Base-by-base conservation (phyloP, 176 grass and related monocot species). In the Elaeis guineensis region DNA sequence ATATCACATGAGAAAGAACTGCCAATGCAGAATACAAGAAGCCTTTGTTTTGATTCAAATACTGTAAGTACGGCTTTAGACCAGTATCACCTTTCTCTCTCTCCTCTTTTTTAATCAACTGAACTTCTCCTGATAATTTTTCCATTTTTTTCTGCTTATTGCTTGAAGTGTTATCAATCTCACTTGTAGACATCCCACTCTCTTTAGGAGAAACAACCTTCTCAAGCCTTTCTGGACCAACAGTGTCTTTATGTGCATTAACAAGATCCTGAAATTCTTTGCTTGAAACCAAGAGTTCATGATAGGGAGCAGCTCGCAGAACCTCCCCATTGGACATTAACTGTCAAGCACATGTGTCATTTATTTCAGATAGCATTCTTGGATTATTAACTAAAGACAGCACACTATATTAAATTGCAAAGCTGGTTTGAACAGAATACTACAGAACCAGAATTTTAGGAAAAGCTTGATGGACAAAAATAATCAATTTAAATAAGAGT, bases 201-300 rank as follows among this genome's bases (percentile, higher is more conserved):
- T 16, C 65, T 80, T 58, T 73, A 1, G 70, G 61, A 24, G 5
- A 16, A 2, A 50, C 6, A 50, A 80, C 59, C 11, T 65, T 63
- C 56, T 76, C 77, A 63, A 83, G 25, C 72, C 78, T 77, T 28
- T 75, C 75, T 57, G 69, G 16, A 30, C 52, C 84, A 64, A 71
- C 49, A 50, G 70, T 98, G 16, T 83, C 79, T 83, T 80, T 80
- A 60, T 98, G 93, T 51, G 87, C 87, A 71, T 85, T 73, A 28
- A 92, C 93, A 64, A 98, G 87, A 57, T 76, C 65, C 61, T 92
- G 82, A 59, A 98, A 98, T 75, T 91, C 93, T 79, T 86, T 74
- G 53, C 79, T 85, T 53, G 67, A 63, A 69, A 63, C 67, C 61
- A 89, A 50, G 26, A 98, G 62, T 70, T 83, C 73, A 26, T 76